Evolutionary conservation across 306 rosid species (phyloP), one percentile per base, ranked within the genome.

Genomic region (Bauhinia variegata): DNA sequence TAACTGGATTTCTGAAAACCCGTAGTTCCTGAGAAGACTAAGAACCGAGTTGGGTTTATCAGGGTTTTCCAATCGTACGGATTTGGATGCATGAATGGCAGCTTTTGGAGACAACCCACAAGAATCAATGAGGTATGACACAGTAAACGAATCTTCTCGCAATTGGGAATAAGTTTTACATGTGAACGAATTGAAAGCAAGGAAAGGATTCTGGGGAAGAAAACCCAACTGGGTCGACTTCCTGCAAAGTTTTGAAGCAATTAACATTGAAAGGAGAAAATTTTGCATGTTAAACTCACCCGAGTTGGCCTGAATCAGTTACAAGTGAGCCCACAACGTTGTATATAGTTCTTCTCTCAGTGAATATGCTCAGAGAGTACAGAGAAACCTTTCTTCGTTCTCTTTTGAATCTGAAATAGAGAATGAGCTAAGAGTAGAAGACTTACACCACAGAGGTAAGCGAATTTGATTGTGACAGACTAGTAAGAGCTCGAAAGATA

Each of bases 1-100:
- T 48, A 79, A 54, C 10, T 79, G 80, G 14, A 79, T 11, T 11
- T 23, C 31, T 1, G 77, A 60, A 65, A 79, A 53, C 4, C 87
- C 82, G 2, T 72, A 54, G 18, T 39, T 65, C 58, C 48, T 65
- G n/a, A 82, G 11, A 4, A 82, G 37, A 14, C 28, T 57, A 47
- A 83, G 36, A 3, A 79, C 72, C 8, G 46, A 42, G 54, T 68
- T 63, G 3, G 87, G 53, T 7, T 30, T 41, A 13, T 38, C 14
- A 1, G 30, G 51, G 42, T 38, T 65, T 44, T 60, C 55, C 39
- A 68, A 19, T 8, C 44, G 41, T 16, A 75, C 44, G 41, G 5
- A 11, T 5, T 47, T 51, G 47, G 75, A 68, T 17, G 74, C 12
- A 41, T 65, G n/a, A 3, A 55, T 11, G 19, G 78, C 72, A 10